phyloP scores from a whole-genome alignment of 2,329 filamentous ascomycete species.

The Coniochaeta sp. region DNA sequence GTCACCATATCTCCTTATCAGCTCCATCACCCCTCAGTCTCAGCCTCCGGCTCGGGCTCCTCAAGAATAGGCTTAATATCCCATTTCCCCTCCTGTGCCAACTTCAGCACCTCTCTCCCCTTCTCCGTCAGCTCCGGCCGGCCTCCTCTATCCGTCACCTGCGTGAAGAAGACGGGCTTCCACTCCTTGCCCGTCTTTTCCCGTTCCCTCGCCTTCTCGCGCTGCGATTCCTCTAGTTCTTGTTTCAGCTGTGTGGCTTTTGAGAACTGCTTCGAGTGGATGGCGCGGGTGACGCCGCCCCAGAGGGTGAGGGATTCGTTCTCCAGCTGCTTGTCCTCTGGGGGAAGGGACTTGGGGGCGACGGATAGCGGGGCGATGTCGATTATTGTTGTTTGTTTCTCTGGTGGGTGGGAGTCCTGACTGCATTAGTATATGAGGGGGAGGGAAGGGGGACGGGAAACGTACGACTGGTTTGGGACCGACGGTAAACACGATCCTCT shows the following conservation, averaged over 20 bases:
- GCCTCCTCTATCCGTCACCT: conserved; percentile 47
- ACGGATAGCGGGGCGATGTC: conserved; percentile 78
- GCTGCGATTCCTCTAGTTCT: conserved; percentile 84
- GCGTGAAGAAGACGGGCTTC: conserved; percentile 82
- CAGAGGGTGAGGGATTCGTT: conserved; percentile 90
- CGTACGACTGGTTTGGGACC: conserved; percentile 56
- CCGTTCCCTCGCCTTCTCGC: conserved; percentile 75
- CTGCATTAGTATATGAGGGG: conserved; percentile 3
- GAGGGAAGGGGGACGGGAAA: conserved; percentile 12
- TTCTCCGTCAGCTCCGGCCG: conserved; percentile 49
- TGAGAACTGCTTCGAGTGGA: conserved; percentile 72
- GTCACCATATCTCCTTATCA: no score
- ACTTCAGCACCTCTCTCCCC: conserved; percentile 41
- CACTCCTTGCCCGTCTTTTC: conserved; percentile 64
- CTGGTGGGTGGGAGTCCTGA: conserved; percentile 39
- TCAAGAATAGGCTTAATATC: background rate
- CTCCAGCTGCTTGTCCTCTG: conserved; percentile 68
- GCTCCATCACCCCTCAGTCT: no score
- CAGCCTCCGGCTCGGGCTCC: no score
- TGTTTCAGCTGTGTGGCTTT: conserved; percentile 83
- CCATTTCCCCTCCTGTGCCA: conserved; percentile 48
- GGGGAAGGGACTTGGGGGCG: conserved; percentile 71
- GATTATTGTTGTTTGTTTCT: conserved; percentile 69
- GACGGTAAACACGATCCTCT: conserved; percentile 55
- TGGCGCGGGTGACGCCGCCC: conserved; percentile 81